These are phyloP conservation scores for Mucor plumbeus DNA, from an alignment of 371 early-diverging fungal genomes.

Conservation along the genomic window DNA sequence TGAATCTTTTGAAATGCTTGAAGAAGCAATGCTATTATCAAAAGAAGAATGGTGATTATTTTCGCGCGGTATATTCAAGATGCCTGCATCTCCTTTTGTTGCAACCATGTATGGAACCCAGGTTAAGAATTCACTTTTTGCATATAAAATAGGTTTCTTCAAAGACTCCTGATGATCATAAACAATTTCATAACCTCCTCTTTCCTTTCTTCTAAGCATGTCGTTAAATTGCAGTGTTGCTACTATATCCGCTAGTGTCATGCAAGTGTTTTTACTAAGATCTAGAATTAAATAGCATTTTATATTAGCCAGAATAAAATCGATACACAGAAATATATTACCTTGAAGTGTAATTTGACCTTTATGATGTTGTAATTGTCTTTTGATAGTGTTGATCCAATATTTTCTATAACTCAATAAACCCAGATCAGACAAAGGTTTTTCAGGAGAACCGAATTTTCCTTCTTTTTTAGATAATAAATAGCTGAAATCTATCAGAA, in stretches of 20 bases:
- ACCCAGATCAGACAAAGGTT: slow-evolving; percentile 98
- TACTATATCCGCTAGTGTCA: slow-evolving; percentile 74
- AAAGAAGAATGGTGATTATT: background rate
- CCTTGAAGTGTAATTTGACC: slow-evolving; percentile 29
- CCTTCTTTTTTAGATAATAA: slow-evolving; percentile 90
- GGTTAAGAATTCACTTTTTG: slow-evolving; percentile 20
- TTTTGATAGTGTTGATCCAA: slow-evolving; percentile 66
- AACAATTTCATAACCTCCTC: slow-evolving; percentile 13
- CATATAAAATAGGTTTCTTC: background rate
- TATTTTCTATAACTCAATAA: slow-evolving; percentile 89
- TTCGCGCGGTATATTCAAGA: slow-evolving; percentile 28
- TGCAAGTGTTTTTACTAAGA: slow-evolving; percentile 65
- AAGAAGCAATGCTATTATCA: background rate
- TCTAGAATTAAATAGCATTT: slow-evolving; percentile 26
- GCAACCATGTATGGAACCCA: slow-evolving; percentile 31
- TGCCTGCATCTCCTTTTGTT: slow-evolving; percentile 28
- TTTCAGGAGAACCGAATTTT: slow-evolving; percentile 95
- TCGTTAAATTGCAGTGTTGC: slow-evolving; percentile 68
- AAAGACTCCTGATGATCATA: background rate
- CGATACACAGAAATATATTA: background rate
- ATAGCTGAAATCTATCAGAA: slow-evolving; percentile 98
- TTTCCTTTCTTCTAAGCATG: slow-evolving; percentile 36
- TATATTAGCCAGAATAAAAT: too few relatives aligned
- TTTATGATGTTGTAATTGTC: slow-evolving; percentile 17
- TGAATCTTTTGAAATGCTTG: slow-evolving; percentile 11